These are phyloP conservation scores for Globisporangium apiculatum DNA, from an alignment of 352 stramenopile genomes.

Conservation along the genomic window DNA sequence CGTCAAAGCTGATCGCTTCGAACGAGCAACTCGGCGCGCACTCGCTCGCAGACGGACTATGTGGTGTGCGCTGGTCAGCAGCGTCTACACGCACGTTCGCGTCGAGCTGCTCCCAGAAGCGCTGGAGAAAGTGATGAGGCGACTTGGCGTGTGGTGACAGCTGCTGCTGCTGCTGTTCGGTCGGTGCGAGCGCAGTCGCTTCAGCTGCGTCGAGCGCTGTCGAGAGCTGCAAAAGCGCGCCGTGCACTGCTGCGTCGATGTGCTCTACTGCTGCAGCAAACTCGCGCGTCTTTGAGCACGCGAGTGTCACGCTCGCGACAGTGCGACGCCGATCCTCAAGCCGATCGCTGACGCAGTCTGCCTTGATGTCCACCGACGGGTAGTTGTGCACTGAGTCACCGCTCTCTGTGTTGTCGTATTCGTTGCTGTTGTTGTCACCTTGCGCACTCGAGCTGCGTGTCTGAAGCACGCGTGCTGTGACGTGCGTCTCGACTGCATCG, in stretches of 20 bases:
- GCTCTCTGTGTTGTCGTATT: too few species aligned
- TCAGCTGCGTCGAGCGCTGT: background rate
- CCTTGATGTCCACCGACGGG: background rate
- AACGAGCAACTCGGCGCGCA: conserved; percentile 18
- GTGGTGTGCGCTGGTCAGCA: background rate
- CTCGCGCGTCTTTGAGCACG: background rate
- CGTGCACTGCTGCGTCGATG: conserved; percentile 3
- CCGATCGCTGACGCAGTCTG: background rate
- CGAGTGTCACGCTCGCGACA: background rate
- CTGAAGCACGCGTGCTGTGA: background rate
- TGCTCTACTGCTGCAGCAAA: conserved; percentile 2
- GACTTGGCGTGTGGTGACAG: background rate
- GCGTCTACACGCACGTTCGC: background rate
- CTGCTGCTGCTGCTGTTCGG: background rate
- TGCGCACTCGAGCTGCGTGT: background rate
- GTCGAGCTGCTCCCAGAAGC: conserved; percentile 2
- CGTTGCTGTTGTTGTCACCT: too few species aligned
- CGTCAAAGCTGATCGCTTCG: conserved; percentile 36
- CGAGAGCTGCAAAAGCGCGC: conserved; percentile 6
- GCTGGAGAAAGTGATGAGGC: conserved; percentile 4
- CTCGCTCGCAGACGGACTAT: background rate
- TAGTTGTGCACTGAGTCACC: too few species aligned
- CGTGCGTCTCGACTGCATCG: conserved; percentile 12
- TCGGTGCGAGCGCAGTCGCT: background rate
- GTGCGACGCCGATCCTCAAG: background rate